phyloP scores from a whole-genome alignment of 495 filamentous ascomycete genomes.

The Xylaria intraflava region DNA sequence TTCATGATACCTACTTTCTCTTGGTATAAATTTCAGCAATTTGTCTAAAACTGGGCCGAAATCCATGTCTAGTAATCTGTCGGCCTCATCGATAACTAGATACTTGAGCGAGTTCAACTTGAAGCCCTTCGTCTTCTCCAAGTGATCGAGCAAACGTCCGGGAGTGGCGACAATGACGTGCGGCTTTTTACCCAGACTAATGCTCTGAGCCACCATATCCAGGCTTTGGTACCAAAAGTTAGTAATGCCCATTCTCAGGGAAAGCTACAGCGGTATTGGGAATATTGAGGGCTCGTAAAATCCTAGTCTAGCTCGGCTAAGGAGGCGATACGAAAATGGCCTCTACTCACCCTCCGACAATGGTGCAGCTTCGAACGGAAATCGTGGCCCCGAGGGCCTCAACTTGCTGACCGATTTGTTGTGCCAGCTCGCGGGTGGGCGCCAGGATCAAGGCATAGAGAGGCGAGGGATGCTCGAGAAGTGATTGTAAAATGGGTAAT shows the following conservation, averaged over 20 bases:
- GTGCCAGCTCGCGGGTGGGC: slow-evolving; percentile 86
- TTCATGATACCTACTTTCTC: slow-evolving; percentile 43
- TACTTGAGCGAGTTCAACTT: slow-evolving; percentile 71
- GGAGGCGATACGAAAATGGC: background rate
- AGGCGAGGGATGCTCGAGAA: slow-evolving; percentile 75
- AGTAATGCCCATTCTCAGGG: background rate
- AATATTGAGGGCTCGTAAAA: background rate
- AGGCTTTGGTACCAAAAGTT: slow-evolving; percentile 36
- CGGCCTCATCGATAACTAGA: slow-evolving; percentile 92
- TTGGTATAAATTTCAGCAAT: slow-evolving; percentile 80
- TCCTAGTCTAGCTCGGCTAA: background rate
- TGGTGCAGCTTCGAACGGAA: slow-evolving; percentile 64
- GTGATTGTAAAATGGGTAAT: slow-evolving; percentile 77
- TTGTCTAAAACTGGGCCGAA: slow-evolving; percentile 91
- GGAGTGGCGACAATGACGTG: slow-evolving; percentile 87
- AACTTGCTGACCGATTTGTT: slow-evolving; percentile 79
- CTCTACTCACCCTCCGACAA: slow-evolving; percentile 62
- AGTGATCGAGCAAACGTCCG: slow-evolving; percentile 82
- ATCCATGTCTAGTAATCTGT: slow-evolving; percentile 86
- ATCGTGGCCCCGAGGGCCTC: slow-evolving; percentile 81
- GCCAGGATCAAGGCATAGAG: slow-evolving; percentile 78
- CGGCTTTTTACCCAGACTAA: slow-evolving; percentile 84
- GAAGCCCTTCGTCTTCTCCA: slow-evolving; percentile 97
- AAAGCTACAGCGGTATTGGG: background rate
- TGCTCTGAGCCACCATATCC: slow-evolving; percentile 87